phyloP scores from a whole-genome alignment of 2,329 filamentous ascomycete species.

The Colletotrichum sp. region DNA sequence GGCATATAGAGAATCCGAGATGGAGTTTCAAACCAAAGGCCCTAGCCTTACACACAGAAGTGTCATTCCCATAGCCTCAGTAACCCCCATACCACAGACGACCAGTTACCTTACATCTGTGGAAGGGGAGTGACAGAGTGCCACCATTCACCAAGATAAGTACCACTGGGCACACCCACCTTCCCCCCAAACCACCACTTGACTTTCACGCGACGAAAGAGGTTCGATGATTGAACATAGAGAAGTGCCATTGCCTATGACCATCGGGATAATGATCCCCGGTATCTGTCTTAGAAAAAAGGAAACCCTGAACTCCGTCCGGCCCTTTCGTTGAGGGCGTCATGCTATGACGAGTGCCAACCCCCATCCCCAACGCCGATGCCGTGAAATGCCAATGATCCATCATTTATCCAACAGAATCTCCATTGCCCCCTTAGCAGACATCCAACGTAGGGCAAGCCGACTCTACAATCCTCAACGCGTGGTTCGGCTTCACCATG shows the following conservation, averaged over 20 bases:
- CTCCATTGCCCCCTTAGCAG: background rate
- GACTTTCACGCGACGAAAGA: background rate
- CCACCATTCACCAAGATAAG: background rate
- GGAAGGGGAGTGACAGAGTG: background rate
- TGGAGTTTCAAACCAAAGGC: fast-evolving
- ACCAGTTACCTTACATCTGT: background rate
- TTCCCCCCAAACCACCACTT: background rate
- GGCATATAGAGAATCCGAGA: background rate
- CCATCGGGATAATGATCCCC: background rate
- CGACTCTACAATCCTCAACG: background rate
- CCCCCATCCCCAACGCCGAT: constrained; percentile 9
- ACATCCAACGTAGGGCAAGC: constrained; percentile 3
- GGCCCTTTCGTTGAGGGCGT: background rate
- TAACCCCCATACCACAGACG: background rate
- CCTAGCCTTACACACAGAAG: background rate
- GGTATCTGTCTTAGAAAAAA: background rate
- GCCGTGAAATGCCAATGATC: background rate
- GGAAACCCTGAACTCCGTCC: background rate
- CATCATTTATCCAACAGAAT: background rate
- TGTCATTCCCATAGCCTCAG: background rate
- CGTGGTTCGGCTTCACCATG: background rate
- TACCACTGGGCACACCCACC: fast-evolving
- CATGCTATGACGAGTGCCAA: background rate
- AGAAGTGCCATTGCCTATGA: background rate
- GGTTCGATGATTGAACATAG: background rate